Evolutionary conservation across 2,329 filamentous ascomycete genomes (phyloP).

Genomic region (Ophiostoma quercus): DNA sequence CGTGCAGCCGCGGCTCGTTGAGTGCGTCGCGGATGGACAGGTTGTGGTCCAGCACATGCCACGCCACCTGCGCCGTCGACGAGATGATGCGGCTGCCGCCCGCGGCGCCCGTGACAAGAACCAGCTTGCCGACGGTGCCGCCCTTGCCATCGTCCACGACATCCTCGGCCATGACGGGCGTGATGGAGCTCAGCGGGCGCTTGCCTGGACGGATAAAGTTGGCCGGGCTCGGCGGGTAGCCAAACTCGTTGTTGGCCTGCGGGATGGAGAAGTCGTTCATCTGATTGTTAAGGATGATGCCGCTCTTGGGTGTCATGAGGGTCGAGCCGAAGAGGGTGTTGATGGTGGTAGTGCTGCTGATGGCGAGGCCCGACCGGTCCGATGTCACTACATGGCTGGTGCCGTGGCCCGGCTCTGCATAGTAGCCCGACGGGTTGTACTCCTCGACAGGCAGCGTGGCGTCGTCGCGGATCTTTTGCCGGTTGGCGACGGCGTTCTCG

Average conservation of each 20-base stretch:
- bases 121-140: constrained; percentile 42
- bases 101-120: constrained; percentile 68
- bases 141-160: not conserved
- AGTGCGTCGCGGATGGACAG: constrained; percentile 60
- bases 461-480: constrained; percentile 63
- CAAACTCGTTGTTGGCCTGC: constrained; percentile 70
- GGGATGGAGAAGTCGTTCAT: constrained; percentile 85
- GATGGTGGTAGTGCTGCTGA: constrained; percentile 79
- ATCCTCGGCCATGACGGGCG: constrained; percentile 71
- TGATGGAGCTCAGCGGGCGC: constrained; percentile 76
- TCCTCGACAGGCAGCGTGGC: constrained; percentile 64
- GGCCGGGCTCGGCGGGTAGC: constrained; percentile 69
- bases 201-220: constrained; percentile 82
- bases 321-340: constrained; percentile 81
- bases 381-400: constrained; percentile 69
- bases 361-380: constrained; percentile 67
- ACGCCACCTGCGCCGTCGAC: constrained; percentile 69
- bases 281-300: constrained; percentile 71
- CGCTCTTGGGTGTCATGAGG: constrained; percentile 74
- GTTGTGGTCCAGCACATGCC: constrained; percentile 64
- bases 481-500: constrained; percentile 54
- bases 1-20: constrained; percentile 66
- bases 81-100: constrained; percentile 85
- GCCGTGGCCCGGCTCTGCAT: constrained; percentile 45
- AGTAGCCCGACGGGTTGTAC: constrained; percentile 57